Conservation (phyloP, 192 early-diverging fungal species). For the Chytriomyces hyalinus region DNA sequence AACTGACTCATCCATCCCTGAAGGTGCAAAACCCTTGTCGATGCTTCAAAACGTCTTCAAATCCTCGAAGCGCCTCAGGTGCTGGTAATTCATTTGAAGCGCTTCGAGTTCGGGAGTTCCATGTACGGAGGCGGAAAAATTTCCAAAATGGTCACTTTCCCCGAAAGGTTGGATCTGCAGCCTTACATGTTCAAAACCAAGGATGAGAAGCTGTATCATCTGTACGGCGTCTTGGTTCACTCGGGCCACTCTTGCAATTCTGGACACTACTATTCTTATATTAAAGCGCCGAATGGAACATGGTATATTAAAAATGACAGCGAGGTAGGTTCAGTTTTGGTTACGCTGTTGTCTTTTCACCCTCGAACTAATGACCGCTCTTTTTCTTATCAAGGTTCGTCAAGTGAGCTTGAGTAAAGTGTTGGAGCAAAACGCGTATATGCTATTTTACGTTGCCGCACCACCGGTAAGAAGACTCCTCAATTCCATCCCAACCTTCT, state of each 20-base stretch:
- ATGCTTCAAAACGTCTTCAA: constrained; percentile 81
- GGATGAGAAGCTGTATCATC: constrained; percentile 54
- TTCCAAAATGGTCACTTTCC: constrained; percentile 64
- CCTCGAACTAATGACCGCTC: neutral
- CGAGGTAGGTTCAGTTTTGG: constrained; percentile 14
- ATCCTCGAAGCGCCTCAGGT: constrained; percentile 74
- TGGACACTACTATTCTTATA: constrained; percentile 88
- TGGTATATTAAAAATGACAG: constrained; percentile 85
- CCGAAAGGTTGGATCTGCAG: constrained; percentile 65
- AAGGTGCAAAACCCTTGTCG: constrained; percentile 76
- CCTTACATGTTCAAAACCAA: constrained; percentile 54
- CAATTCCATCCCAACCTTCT: neutral
- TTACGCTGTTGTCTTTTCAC: neutral
- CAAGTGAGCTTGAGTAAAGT: constrained; percentile 73
- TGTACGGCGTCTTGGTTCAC: constrained; percentile 85
- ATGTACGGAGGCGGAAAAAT: constrained; percentile 68
- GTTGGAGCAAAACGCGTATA: constrained; percentile 76
- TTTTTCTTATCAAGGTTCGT: constrained; percentile 50
- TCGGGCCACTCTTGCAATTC: constrained; percentile 71
- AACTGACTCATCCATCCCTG: neutral
- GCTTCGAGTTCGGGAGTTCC: constrained; percentile 67
- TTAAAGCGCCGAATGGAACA: constrained; percentile 73
- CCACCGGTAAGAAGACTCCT: neutral
- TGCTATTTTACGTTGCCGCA: constrained; percentile 75
- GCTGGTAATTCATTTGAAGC: constrained; percentile 82